Percentiles rank a stretch among this genome's conserved stretches.
Conservation (phyloP, 1,139 yeast genomes). For the Geotrichum macrosporum region DNA sequence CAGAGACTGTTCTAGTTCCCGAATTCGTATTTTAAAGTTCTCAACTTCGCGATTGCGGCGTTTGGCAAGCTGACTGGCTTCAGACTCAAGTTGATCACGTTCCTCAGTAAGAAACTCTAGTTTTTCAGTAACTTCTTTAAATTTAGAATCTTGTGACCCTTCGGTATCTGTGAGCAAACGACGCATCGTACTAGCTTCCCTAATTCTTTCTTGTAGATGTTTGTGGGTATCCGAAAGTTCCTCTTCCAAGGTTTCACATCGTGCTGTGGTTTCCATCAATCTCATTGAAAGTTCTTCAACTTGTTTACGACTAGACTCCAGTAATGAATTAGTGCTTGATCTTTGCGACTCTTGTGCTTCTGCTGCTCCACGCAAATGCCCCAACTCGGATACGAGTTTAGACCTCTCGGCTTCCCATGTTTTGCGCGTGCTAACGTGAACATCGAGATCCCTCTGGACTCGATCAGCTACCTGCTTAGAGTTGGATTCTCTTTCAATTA, state of each 20-base stretch:
- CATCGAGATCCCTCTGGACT: conserved; percentile 28
- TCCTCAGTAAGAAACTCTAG: conserved; percentile 51
- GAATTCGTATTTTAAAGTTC: conserved; percentile 33
- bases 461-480: conserved; percentile 30
- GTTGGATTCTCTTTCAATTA: conserved; percentile 14
- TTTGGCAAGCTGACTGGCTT: conserved; percentile 47
- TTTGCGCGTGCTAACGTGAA: conserved; percentile 18
- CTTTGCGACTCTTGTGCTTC: conserved; percentile 34
- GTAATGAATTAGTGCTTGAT: conserved; percentile 22
- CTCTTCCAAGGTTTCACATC: conserved; percentile 67
- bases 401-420: conserved; percentile 30
- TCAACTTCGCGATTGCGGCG: conserved; percentile 49
- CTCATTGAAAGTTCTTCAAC: conserved; percentile 72
- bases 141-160: conserved; percentile 49
- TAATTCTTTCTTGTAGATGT: conserved; percentile 69
- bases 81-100: conserved; percentile 54
- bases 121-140: conserved; percentile 46
- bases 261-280: conserved; percentile 56
- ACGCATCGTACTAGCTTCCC: conserved; percentile 72
- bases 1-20: conserved; percentile 34
- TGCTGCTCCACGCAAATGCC: conserved; percentile 48
- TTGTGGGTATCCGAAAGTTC: conserved; percentile 71
- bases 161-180: conserved; percentile 65
- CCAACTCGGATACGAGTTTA: conserved; percentile 41
- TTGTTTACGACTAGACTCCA: conserved; percentile 61